Evolutionary conservation across 352 stramenopile genomes (phyloP), one percentile per base, ranked within the genome.

Genomic region (Aphanomyces cochlioides): DNA sequence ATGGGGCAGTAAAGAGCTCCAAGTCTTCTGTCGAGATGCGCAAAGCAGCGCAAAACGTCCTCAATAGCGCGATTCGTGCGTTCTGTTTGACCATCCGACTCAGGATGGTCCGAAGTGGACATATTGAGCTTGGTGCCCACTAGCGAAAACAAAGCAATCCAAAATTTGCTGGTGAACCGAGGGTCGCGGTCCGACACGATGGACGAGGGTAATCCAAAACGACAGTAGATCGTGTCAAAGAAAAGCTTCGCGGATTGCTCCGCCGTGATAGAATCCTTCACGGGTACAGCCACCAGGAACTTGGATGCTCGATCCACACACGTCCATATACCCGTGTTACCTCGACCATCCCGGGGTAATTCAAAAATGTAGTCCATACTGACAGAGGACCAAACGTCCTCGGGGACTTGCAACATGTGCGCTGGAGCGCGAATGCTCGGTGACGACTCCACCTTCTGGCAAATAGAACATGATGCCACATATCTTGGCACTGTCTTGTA

Each of bases 81-180:
- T 53, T 53, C 45, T 2, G 45, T 53, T 53, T 53, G 45, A 19
- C n/a, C 45, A 19, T 53, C 45, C 28, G 28, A 28, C 28, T 28
- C 28, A 28, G 28, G 28, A 28, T 28, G 28, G 28, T 28, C 28
- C 28, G 28, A 28, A 2, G 28, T 28, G 28, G 28, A 28, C 28
- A 28, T 28, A 2, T 28, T 28, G 28, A 28, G 45, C 13, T 19
- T 15, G n/a, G 45, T n/a, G 45, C n/a, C 45, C 13, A 15, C 13
- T 2, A 53, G 45, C 13, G 13, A 15, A 19, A 53, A 53, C 13
- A 53, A 19, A 19, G 45, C 13, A 15, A 53, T n/a, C 45, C 45
- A 53, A 53, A 53, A 53, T 53, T 53, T 53, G 13, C 13, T 19
- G 45, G 45, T 53, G 45, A 53, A 53, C 45, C 45, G 45, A 19